Conservation (phyloP, 805 yeast genomes). For the Cyberlindnera maclurae region DNA sequence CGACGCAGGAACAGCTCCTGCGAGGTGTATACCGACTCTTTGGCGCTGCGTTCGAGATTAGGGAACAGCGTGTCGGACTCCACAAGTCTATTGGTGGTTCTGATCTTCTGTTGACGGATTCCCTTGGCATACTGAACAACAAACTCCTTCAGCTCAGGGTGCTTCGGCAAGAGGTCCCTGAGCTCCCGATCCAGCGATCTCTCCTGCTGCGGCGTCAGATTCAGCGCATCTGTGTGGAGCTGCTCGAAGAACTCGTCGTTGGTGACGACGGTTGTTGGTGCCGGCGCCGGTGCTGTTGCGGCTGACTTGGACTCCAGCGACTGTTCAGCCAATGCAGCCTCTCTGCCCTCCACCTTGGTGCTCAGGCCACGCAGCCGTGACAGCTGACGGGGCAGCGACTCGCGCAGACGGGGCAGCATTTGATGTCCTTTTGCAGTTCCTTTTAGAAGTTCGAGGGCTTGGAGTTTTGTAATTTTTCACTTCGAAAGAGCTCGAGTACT, state of each 20-base stretch:
- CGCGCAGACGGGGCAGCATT: not conserved
- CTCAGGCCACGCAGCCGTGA: conserved; percentile 1
- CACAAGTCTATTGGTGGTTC: not conserved
- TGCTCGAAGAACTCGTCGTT: conserved; percentile 13
- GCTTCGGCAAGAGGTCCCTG: conserved; percentile 15
- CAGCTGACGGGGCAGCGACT: not conserved
- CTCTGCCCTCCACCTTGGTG: conserved; percentile 2
- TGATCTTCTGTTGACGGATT: conserved; percentile 12
- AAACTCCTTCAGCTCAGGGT: conserved; percentile 17
- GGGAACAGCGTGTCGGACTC: conserved; percentile 37
- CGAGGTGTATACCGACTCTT: conserved; percentile 58
- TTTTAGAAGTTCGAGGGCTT: not conserved
- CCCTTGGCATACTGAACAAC: conserved; percentile 18
- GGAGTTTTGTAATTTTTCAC: too few species aligned
- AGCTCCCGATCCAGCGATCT: conserved; percentile 14
- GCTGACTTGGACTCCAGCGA: too few species aligned
- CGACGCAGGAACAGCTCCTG: conserved; percentile 77
- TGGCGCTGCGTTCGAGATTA: conserved; percentile 52
- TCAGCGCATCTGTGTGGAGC: conserved; percentile 15
- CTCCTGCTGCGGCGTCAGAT: conserved; percentile 13
- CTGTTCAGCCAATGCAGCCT: too few species aligned
- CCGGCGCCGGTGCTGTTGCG: too few species aligned
- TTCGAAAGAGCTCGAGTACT: too few species aligned
- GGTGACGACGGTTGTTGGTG: not conserved
- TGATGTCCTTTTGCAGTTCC: not conserved